These are phyloP conservation scores for Euphorbia corollata DNA, from an alignment of 441 rosid genomes.

Conservation along the genomic window DNA sequence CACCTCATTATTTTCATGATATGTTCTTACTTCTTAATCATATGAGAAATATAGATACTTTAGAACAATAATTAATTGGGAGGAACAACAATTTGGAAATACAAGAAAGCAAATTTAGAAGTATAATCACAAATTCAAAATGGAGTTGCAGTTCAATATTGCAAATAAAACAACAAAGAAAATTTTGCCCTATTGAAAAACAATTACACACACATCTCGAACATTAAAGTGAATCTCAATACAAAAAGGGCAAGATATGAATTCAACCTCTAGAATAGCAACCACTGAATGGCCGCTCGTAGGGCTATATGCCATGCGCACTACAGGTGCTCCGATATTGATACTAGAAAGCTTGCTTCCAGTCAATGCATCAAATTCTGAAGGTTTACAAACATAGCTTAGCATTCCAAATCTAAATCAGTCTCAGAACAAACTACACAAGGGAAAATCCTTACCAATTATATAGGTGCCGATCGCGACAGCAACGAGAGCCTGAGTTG, in stretches of 20 bases:
- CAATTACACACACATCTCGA: no score
- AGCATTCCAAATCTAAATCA: not conserved
- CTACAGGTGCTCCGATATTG: slow-evolving; percentile 77
- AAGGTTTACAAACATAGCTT: not conserved
- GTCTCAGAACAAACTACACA: not conserved
- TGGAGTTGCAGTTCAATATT: not conserved
- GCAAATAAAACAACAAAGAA: not conserved
- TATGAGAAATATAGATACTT: not conserved
- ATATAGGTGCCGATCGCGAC: slow-evolving; percentile 69
- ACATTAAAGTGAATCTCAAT: no score
- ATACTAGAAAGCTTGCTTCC: slow-evolving; percentile 83
- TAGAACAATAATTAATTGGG: not conserved
- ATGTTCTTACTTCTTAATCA: not conserved
- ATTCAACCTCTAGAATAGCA: slow-evolving; percentile 75
- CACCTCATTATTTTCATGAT: not conserved
- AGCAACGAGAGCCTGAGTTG: slow-evolving; percentile 68
- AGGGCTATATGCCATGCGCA: slow-evolving; percentile 83
- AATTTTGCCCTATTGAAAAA: not conserved
- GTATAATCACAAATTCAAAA: slow-evolving; percentile 6
- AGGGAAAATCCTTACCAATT: slow-evolving; percentile 42
- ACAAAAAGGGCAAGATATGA: not conserved
- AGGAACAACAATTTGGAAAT: not conserved
- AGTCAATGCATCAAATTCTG: slow-evolving; percentile 90
- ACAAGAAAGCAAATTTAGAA: not conserved
- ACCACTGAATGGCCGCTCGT: slow-evolving; percentile 72